phyloP scores from a whole-genome alignment of 2,329 filamentous ascomycete genomes.

The Colletotrichum agaves region DNA sequence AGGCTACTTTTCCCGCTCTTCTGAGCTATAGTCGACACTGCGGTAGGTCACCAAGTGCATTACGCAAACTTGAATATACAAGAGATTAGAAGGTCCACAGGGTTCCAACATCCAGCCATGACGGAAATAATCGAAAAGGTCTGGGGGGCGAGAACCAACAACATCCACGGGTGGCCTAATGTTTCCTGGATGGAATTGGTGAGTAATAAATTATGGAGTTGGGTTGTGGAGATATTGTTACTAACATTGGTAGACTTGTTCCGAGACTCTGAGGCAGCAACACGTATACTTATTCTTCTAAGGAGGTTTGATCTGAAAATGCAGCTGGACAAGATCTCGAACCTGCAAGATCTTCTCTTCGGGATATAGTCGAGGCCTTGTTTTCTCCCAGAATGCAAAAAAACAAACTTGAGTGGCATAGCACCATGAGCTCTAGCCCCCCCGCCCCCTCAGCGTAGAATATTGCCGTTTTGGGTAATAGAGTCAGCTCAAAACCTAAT shows the following conservation, averaged over 20 bases:
- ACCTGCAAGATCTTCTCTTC: too few relatives aligned
- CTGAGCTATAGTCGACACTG: conserved; percentile 42
- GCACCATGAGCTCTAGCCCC: too few relatives aligned
- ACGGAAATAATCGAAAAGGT: conserved; percentile 42
- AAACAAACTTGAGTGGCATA: not conserved
- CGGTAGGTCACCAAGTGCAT: conserved; percentile 41
- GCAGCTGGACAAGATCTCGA: too few relatives aligned
- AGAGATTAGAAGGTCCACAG: conserved; percentile 42
- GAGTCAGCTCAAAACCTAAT: not conserved
- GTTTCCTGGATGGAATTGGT: conserved; percentile 46
- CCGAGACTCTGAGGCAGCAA: conserved; percentile 20
- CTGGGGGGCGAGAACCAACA: conserved; percentile 40
- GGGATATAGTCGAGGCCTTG: too few relatives aligned
- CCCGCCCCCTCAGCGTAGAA: too few relatives aligned
- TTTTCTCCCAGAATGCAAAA: too few relatives aligned
- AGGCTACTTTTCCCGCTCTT: conserved; percentile 45
- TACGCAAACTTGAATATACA: conserved; percentile 41
- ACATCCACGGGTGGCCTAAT: conserved; percentile 38
- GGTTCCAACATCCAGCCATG: conserved; percentile 43
- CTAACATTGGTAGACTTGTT: conserved; percentile 30
- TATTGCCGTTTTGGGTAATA: not conserved
- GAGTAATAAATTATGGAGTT: conserved; percentile 5
- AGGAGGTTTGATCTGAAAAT: too few relatives aligned
- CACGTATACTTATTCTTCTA: conserved; percentile 37
- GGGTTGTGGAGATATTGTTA: not conserved